Conservation (phyloP, 148 eudicot genomes). For the Chenopodium suecicum region DNA sequence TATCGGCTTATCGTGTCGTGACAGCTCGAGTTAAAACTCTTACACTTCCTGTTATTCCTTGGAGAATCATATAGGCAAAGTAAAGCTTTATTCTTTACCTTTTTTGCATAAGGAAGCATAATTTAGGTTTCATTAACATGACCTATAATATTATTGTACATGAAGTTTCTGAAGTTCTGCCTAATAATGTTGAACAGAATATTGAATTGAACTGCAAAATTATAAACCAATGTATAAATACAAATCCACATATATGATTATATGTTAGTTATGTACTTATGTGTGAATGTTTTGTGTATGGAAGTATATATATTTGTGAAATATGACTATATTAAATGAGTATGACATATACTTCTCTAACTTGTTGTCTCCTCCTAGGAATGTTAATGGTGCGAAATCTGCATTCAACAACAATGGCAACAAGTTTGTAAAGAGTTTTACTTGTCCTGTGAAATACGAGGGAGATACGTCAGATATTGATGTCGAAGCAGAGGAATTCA, state of each 20-base stretch:
- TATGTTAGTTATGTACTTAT: too few species aligned
- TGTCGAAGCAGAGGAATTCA: constrained; percentile 2
- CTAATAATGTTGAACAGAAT: not conserved
- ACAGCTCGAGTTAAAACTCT: not conserved
- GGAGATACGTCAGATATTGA: not conserved
- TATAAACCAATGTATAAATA: not conserved
- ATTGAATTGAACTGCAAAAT: not conserved
- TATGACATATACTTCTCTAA: constrained; percentile 4
- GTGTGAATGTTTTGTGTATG: not conserved
- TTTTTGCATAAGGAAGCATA: constrained; percentile 7
- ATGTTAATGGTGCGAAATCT: not conserved
- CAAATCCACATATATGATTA: too few species aligned
- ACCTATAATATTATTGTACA: not conserved
- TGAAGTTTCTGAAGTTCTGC: not conserved
- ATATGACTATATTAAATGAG: constrained; percentile 1
- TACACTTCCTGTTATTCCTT: not conserved
- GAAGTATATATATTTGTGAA: not conserved
- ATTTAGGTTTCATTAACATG: not conserved
- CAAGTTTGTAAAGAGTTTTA: not conserved
- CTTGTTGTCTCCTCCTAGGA: constrained; percentile 10
- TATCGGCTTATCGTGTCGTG: not conserved
- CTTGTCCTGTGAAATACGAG: not conserved
- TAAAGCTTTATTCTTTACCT: constrained; percentile 12
- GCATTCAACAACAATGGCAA: not conserved
- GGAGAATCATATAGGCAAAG: not conserved